These are phyloP conservation scores for Kurtzmaniella quercitrusa DNA, from an alignment of 1,139 yeast genomes.

Conservation along the genomic window DNA sequence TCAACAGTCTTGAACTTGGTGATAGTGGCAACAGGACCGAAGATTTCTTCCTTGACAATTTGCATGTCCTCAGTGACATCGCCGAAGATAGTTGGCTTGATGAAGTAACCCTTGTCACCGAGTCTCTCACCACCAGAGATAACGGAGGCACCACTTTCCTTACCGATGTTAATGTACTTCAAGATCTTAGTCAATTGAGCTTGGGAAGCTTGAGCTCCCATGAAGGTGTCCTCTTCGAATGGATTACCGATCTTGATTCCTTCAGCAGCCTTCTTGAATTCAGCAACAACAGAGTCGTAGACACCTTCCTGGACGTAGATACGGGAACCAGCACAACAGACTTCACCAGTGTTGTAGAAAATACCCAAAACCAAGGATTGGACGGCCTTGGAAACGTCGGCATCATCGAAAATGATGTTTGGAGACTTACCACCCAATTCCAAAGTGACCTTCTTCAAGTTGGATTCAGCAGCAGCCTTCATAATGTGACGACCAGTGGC, in stretches of 20 bases:
- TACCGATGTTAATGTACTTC: slow-evolving; percentile 59
- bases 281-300: slow-evolving; percentile 55
- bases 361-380: slow-evolving; percentile 19
- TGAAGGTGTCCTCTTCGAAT: slow-evolving; percentile 58
- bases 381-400: slow-evolving; percentile 61
- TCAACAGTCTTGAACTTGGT: slow-evolving; percentile 24
- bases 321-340: slow-evolving; percentile 75
- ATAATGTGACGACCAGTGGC: slow-evolving; percentile 74
- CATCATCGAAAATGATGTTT: slow-evolving; percentile 71
- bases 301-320: slow-evolving; percentile 64
- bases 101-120: slow-evolving; percentile 21
- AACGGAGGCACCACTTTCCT: slow-evolving; percentile 39
- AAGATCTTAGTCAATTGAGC: slow-evolving; percentile 65
- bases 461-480: slow-evolving; percentile 65
- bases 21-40: slow-evolving; percentile 26
- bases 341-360: slow-evolving; percentile 70
- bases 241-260: slow-evolving; percentile 60
- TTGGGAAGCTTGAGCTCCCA: slow-evolving; percentile 74
- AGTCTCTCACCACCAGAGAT: slow-evolving; percentile 21
- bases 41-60: slow-evolving; percentile 25
- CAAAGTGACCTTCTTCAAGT: slow-evolving; percentile 73
- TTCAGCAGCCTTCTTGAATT: slow-evolving; percentile 53
- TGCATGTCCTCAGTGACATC: slow-evolving; percentile 22
- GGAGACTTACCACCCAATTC: slow-evolving; percentile 90
- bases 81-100: slow-evolving; percentile 24